Conservation (phyloP, 164 flowering plant genomes). For the Protea cynaroides region DNA sequence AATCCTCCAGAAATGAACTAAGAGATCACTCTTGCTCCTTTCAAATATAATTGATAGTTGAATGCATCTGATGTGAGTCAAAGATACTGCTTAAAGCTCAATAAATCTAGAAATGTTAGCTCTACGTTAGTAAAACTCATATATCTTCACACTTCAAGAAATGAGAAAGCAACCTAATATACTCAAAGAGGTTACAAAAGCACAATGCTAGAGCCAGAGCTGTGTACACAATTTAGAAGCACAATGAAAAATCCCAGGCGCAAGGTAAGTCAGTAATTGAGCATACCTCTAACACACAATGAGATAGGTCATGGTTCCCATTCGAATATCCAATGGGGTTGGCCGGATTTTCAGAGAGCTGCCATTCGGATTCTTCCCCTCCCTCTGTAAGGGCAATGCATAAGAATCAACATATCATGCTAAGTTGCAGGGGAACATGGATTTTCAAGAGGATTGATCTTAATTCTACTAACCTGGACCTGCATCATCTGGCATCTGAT, state of each 20-base stretch:
- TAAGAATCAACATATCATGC: not conserved
- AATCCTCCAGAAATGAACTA: too few species aligned
- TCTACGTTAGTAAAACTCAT: too few species aligned
- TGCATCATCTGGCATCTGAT: constrained; percentile 41
- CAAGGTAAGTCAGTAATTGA: not conserved
- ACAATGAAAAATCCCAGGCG: not conserved
- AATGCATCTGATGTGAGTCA: too few species aligned
- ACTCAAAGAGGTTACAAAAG: too few species aligned
- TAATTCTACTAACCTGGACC: constrained; percentile 19
- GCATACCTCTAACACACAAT: constrained; percentile 65
- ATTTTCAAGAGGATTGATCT: not conserved
- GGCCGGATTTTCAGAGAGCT: constrained; percentile 28
- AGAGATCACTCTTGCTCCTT: too few species aligned
- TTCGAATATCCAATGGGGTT: constrained; percentile 72
- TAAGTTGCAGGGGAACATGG: not conserved
- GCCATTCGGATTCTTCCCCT: constrained; percentile 49
- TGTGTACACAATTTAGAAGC: too few species aligned
- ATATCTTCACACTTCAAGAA: too few species aligned
- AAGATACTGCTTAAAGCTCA: too few species aligned
- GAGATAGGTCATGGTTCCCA: constrained; percentile 73
- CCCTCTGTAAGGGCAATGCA: constrained; percentile 23
- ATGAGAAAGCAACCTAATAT: too few species aligned
- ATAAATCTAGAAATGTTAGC: too few species aligned
- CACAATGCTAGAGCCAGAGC: too few species aligned
- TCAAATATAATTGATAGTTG: too few species aligned